Conservation (phyloP, 352 stramenopile species). For the Globisporangium irregulare region DNA sequence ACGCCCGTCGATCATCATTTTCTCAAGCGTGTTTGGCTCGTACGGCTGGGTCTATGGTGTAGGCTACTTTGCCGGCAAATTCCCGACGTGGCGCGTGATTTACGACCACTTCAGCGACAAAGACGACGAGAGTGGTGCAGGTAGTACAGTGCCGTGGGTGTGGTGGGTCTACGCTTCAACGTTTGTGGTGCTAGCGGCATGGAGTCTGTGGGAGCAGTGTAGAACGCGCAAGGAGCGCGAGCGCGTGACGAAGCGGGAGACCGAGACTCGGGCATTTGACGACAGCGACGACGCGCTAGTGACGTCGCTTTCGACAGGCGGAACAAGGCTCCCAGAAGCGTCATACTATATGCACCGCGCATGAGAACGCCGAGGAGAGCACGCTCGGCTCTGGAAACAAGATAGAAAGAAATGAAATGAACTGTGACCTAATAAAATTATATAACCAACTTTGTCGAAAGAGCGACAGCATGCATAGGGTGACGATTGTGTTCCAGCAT, state of each 20-base stretch:
- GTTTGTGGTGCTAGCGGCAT: constrained; percentile 16
- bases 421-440: background rate
- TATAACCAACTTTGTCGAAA: background rate
- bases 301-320: background rate
- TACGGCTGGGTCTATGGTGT: constrained; percentile 25
- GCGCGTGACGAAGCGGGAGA: background rate
- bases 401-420: background rate
- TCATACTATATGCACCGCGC: constrained; percentile 9
- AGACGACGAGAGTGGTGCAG: background rate
- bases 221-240: background rate
- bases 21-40: constrained; percentile 32
- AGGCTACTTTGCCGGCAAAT: constrained; percentile 29
- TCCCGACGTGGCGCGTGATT: constrained; percentile 14
- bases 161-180: constrained; percentile 25
- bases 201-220: constrained; percentile 26
- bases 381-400: background rate
- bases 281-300: constrained; percentile 1
- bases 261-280: background rate
- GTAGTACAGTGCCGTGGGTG: constrained; percentile 6
- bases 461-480: background rate
- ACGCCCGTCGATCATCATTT: constrained; percentile 19
- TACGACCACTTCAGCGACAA: background rate
- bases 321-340: background rate
- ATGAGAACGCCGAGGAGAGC: background rate
- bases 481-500: no score